Base-by-base conservation (phyloP, 2,329 filamentous ascomycete genomes). In the Hymenoscyphus occultus region DNA sequence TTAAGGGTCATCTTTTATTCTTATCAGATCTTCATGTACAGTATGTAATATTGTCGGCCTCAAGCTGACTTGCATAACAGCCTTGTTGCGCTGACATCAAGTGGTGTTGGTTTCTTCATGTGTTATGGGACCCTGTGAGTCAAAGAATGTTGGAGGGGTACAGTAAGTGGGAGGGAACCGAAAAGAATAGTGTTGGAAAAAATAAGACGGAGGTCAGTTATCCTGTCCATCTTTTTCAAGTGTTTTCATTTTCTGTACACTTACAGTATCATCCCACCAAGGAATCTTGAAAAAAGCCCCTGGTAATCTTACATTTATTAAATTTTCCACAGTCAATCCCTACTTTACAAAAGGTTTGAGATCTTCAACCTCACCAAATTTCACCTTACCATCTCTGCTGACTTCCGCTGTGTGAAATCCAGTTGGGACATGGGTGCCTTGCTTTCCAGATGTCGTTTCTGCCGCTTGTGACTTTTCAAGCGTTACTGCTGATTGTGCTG, bases 311-410 rank as follows among this genome's bases (percentile, higher is more conserved):
- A 64, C 60, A 64, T 16, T 32, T 28, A 39, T 56, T 19, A 54
- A 22, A 10, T 22, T 31, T 64, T n/a, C 28, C 48, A 19, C 19
- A 28, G 45, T 7, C 19, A 51, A 2, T 22, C 56, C 60, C 51
- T 68, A 71, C 60, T 66, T 62, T 39, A 67, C 61, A 64, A 68
- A 67, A 12, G 65, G 45, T 61, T 70, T 71, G 7, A 65, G 63
- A 63, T 69, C 67, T 48, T 68, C 56, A 31, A 68, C 62, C 28
- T 74, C 71, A 45, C 67, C 72, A 71, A 92, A 87, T 45, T 81
- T 80, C n/a, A 89, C 87, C 76, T 89, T 90, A 19, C 88, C 89
- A 69, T 87, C 84, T 70, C 81, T 80, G 16, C 80, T 79, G 39
- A 88, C 82, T 45, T 79, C 83, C 0, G 86, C 86, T 56, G 89